Evolutionary conservation across 2,329 filamentous ascomycete species (phyloP).

Genomic region (Colletotrichum ledebouriae): DNA sequence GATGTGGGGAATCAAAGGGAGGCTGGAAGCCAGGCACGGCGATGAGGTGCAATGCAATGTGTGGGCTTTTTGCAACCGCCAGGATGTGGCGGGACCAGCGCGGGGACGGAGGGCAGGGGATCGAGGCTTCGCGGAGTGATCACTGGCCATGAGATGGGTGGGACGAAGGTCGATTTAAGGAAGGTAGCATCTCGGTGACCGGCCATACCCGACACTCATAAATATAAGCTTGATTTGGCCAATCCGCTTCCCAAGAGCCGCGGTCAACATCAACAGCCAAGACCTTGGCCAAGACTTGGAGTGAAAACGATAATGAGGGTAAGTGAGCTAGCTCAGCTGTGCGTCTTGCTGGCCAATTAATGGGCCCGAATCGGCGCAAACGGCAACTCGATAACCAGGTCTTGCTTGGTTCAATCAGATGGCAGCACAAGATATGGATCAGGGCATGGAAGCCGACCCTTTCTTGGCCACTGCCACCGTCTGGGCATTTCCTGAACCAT

Average conservation of each 20-base stretch:
- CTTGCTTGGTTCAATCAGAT: slow-evolving; percentile 14
- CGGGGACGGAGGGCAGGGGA: slow-evolving; percentile 11
- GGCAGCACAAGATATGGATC: slow-evolving; percentile 11
- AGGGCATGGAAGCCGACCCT: slow-evolving; percentile 15
- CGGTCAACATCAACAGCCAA: slow-evolving; percentile 19
- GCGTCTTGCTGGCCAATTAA: slow-evolving; percentile 26
- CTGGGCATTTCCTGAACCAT: slow-evolving; percentile 36
- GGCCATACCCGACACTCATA: slow-evolving; percentile 27
- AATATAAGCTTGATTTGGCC: slow-evolving; percentile 36
- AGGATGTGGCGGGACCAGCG: slow-evolving; percentile 18
- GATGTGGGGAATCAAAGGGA: slow-evolving; percentile 2
- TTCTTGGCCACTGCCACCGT: slow-evolving; percentile 28
- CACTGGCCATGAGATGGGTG: slow-evolving; percentile 7
- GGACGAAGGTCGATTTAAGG: slow-evolving; percentile 31
- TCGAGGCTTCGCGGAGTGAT: neutral
- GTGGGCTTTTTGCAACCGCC: slow-evolving; percentile 3
- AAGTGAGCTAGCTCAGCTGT: slow-evolving; percentile 11
- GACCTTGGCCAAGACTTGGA: slow-evolving; percentile 15
- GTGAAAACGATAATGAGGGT: slow-evolving; percentile 23
- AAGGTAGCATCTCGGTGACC: slow-evolving; percentile 37
- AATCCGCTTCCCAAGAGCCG: slow-evolving; percentile 19
- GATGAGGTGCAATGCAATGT: neutral
- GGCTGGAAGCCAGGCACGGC: neutral
- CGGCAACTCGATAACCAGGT: slow-evolving; percentile 32
- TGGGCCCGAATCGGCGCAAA: slow-evolving; percentile 17